Conservation (phyloP, 1,139 yeast genomes). For the Hyphopichia fennica region DNA sequence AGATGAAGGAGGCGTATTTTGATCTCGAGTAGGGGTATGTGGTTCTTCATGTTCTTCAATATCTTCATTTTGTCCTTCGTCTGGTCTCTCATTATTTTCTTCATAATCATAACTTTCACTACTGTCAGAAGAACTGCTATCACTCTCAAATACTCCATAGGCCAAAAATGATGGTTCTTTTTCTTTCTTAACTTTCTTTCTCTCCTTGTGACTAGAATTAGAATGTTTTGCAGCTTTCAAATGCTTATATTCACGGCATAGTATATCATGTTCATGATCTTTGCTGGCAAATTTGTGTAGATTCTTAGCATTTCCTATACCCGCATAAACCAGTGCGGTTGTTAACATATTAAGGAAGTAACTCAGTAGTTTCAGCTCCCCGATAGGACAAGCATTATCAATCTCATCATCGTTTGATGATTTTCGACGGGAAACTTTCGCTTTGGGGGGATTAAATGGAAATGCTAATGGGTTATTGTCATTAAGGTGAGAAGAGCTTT, state of each 20-base stretch:
- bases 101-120: conserved; percentile 6
- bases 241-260: not conserved
- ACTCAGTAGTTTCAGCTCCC: conserved; percentile 16
- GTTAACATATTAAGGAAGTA: conserved; percentile 49
- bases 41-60: not conserved
- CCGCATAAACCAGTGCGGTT: conserved; percentile 54
- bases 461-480: not conserved
- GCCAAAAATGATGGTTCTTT: conserved; percentile 1
- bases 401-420: conserved; percentile 18
- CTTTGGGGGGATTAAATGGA: no score
- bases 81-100: conserved; percentile 4
- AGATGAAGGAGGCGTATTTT: not conserved
- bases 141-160: conserved; percentile 2
- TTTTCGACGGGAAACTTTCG: not conserved
- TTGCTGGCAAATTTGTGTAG: conserved; percentile 5
- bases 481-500: not conserved
- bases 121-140: conserved; percentile 4
- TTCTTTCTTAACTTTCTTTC: not conserved
- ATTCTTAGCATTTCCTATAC: conserved; percentile 24
- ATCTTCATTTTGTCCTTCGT: conserved; percentile 2
- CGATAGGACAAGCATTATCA: conserved; percentile 19
- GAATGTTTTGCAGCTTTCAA: not conserved
- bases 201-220: not conserved
- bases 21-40: no score
- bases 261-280: conserved; percentile 6